Base-by-base conservation (phyloP, 2,329 filamentous ascomycete species). In the Hypoxylon sp. region DNA sequence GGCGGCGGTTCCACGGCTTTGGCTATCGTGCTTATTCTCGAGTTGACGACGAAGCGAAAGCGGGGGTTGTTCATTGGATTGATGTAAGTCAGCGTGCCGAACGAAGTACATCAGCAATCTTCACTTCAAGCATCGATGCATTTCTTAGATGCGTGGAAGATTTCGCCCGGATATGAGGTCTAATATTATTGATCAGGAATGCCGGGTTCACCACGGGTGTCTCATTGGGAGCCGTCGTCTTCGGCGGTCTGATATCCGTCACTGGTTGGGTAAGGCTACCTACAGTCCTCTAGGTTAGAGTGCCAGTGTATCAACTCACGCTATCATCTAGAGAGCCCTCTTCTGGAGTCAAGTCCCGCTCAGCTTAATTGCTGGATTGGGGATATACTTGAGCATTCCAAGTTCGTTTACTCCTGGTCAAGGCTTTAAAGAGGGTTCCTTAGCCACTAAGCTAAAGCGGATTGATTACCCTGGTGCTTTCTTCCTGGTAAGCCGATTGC, bases 381-480 rank as follows among this genome's bases (percentile, higher is more conserved):
- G 86, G 0, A 83, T 94, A 1, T 90, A 90, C 63, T 79, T 92
- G 24, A 88, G 88, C 56, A 88, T 96, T 17, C 92, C 93, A 0
- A 71, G 65, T n/a, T 72, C 70, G 1, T 70, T 78, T 56, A 63
- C 76, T n/a, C 65, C 74, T 14, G 63, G 77, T 58, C 72, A 81
- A 64, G 61, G 76, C 58, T 81, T 80, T n/a, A 81, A 81, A 68
- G 75, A 77, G 64, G 80, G 80, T 51, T 81, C 84, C 39, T 73
- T 85, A 39, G 65, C 78, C 55, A 75, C 85, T 31, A 92, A 90
- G 73, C 81, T 95, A 10, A 85, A 84, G 3, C 82, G 83, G 0
- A 88, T 97, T 61, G 94, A 97, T 79, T 96, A 95, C 73, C 82
- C 90, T 0, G 93, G 93, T 3, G 91, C 92, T 5, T 39, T 88